phyloP scores from a whole-genome alignment of 1,284 basidiomycete species.

The Schizophyllum commune region DNA sequence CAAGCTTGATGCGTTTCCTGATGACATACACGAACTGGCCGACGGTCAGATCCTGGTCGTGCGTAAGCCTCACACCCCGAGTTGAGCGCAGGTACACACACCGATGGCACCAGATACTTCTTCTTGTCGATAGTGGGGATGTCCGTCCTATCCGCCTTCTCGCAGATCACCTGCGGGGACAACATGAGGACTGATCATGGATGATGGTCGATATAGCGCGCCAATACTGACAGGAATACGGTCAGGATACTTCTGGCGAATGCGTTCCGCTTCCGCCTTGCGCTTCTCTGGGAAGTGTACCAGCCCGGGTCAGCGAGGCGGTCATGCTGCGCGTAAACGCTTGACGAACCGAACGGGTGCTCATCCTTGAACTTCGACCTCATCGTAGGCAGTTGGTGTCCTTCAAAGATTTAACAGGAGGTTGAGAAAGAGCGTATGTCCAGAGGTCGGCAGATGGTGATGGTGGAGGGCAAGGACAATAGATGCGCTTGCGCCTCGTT shows the following conservation, averaged over 20 bases:
- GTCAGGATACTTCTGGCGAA: conserved; percentile 97
- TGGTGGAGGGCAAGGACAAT: not conserved
- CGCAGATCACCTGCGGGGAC: conserved; percentile 86
- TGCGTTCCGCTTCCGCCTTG: conserved; percentile 96
- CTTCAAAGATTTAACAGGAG: not conserved
- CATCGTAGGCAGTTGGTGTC: conserved; percentile 39
- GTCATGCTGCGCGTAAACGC: conserved; percentile 9
- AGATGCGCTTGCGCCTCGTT: not conserved
- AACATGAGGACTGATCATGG: conserved; percentile 8
- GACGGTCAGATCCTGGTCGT: conserved; percentile 85
- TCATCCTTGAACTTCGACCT: conserved; percentile 99
- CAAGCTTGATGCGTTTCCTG: conserved; percentile 99
- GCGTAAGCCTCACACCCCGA: conserved; percentile 1
- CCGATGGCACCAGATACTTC: conserved; percentile 98
- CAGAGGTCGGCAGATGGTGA: not conserved
- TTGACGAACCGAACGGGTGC: conserved; percentile 84
- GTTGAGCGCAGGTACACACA: conserved; percentile 30
- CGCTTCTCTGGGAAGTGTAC: conserved; percentile 62
- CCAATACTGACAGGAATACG: conserved; percentile 81
- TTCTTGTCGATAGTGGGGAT: conserved; percentile 99
- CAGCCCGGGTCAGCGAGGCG: conserved; percentile 22
- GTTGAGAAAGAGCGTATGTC: not conserved
- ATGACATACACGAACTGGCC: conserved; percentile 99
- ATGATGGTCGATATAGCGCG: conserved; percentile 1
- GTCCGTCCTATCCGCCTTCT: conserved; percentile 98